Evolutionary conservation across 1,139 yeast genomes (phyloP), one percentile per base, ranked within the genome.

Genomic region (Pichia sp.): DNA sequence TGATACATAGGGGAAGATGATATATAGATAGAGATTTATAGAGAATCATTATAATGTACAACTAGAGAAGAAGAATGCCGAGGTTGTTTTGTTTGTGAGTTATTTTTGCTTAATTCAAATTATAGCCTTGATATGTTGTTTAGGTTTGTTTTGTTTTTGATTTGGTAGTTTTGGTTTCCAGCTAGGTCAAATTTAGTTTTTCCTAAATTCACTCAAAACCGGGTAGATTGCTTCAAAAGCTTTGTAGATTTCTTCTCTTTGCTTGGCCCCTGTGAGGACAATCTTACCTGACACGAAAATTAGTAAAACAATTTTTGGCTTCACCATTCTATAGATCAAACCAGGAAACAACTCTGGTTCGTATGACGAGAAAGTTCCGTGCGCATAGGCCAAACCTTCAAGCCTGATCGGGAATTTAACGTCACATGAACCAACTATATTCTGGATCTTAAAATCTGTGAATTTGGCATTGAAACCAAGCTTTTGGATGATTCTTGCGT

Each of bases 321-420:
- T 93, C 67, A 93, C 99, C 99, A 93, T 93, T 80, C 99, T 90
- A 78, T 93, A 93, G 75, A 93, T 93, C 66, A 93, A 81, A 68
- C 99, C 99, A 4, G 99, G 99, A 73, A 93, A 93, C 70, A 93
- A 77, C 74, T 93, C 99, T 5, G 99, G 99, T 74, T 93, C 99
- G 70, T 93, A 93, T 13, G 97, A 89, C 63, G 96, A 88, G 93
- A 93, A 93, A 77, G 97, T 90, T 61, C 99, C 99, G 80, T 93
- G 99, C 63, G 96, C 86, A 71, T 92, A 95, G 11, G 99, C 99
- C 68, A 93, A 80, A 58, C 99, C 99, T 75, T 93, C 99, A 63
- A 93, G 77, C 71, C 99, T 84, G 63, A 93, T 93, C 31, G 99
- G 99, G 72, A 93, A 93, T 70, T 93, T 92, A 58, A 93, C 99